Base-by-base conservation (phyloP, 176 grass and related monocot genomes). In the Otatea glauca region DNA sequence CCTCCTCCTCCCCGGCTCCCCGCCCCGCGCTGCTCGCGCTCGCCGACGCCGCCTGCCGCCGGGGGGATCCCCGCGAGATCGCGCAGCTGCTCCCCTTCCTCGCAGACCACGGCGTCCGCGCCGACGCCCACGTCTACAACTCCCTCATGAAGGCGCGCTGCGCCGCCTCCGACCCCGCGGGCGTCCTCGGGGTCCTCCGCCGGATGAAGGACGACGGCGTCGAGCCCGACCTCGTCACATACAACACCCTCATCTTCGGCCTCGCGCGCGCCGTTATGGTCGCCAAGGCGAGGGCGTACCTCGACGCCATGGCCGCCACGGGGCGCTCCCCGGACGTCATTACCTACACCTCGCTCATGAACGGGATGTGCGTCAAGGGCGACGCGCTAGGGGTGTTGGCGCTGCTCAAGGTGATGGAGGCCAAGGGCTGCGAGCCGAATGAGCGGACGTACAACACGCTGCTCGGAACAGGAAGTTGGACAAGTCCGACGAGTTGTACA, bases 331-430 rank as follows among this genome's bases (percentile, higher is more conserved):
- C 96, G 0, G 88, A 99, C 50, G 85, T 91, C 37, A 71, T 92
- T 70, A 99, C 96, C 37, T 96, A 99, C 88, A 96, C 91, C 20
- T 86, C 91, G 37, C 84, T 98, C 42, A 95, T 98, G 96, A 91
- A 89, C 47, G 93, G 93, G 37, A 90, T 98, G 93, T 98, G 96
- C 64, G 71, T 94, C 84, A 89, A 87, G 88, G 96, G 96, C 59
- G 89, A 93, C 11, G 89, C 93, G 0, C 59, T 89, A 0, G 84
- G 84, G 3, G 91, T 91, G 5, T 78, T 88, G 4, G 76, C 29
- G 1, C 62, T 98, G 38, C 81, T 98, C 4, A 70, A 43, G 59
- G 96, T 92, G 27, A 98, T 98, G 96, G 66, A 94, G 74, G 70
- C 78, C 56, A 94, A 88, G 58, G 93, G 91, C 3, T 98, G 89